Conservation (phyloP, 164 flowering plant species). For the Saururus chinensis region DNA sequence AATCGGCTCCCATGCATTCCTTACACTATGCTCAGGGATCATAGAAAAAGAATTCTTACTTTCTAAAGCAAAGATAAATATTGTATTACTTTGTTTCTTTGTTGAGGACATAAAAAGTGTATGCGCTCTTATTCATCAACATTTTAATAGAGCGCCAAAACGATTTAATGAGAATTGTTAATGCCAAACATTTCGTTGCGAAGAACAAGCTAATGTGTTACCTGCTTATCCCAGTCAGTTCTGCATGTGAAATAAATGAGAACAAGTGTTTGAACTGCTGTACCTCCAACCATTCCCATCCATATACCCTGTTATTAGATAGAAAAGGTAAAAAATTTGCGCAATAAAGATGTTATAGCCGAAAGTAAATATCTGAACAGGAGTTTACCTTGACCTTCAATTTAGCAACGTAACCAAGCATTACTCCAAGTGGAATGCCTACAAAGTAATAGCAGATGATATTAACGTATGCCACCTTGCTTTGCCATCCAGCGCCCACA, state of each 20-base stretch:
- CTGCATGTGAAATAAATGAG: slow-evolving; percentile 21
- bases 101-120: too few relatives aligned
- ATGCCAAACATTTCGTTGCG: too few relatives aligned
- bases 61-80: too few relatives aligned
- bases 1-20: too few relatives aligned
- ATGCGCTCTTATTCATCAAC: too few relatives aligned
- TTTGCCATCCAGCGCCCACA: slow-evolving; percentile 36
- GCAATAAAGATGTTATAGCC: neutral
- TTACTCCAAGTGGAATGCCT: slow-evolving; percentile 34
- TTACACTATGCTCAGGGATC: too few relatives aligned
- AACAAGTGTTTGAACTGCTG: slow-evolving; percentile 22
- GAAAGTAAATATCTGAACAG: neutral
- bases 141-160: neutral
- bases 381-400: slow-evolving; percentile 25
- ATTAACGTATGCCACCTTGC: slow-evolving; percentile 31
- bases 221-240: slow-evolving; percentile 44
- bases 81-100: too few relatives aligned
- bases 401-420: slow-evolving; percentile 29
- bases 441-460: slow-evolving; percentile 32
- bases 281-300: slow-evolving; percentile 38
- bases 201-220: neutral
- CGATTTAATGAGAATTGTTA: neutral
- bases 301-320: slow-evolving; percentile 26
- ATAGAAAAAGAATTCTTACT: too few relatives aligned
- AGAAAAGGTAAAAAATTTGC: neutral